Evolutionary conservation across 2,329 filamentous ascomycete species (phyloP).

Genomic region (Claviceps spartinae): DNA sequence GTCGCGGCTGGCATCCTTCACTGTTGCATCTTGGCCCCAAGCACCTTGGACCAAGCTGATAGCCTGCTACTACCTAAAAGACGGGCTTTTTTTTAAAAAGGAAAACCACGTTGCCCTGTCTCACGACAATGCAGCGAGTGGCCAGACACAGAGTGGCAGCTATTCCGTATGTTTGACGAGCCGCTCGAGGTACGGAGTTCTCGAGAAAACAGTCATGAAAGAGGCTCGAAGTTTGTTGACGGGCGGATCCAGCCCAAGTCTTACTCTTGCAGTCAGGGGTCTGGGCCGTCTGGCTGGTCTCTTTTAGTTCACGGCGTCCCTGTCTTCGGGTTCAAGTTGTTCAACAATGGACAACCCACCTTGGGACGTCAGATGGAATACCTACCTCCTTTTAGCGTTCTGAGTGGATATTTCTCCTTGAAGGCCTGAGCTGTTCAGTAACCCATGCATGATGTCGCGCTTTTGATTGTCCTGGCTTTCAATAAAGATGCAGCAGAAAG

Average conservation of each 20-base stretch:
- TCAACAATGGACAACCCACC: not conserved
- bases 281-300: not conserved
- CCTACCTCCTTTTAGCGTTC: not conserved
- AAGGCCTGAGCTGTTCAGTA: not conserved
- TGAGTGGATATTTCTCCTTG: not conserved
- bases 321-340: not conserved
- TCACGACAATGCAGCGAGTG: too few relatives aligned
- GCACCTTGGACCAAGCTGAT: too few relatives aligned
- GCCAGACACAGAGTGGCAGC: too few relatives aligned
- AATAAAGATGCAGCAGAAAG: not conserved
- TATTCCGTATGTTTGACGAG: too few relatives aligned
- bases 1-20: too few relatives aligned
- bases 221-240: not conserved
- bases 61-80: too few relatives aligned
- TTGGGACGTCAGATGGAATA: not conserved
- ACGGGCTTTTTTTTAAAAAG: too few relatives aligned
- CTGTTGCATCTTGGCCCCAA: too few relatives aligned
- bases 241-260: not conserved
- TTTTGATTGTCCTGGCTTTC: constrained; percentile 1
- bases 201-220: not conserved
- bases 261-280: not conserved
- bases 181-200: too few relatives aligned
- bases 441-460: not conserved
- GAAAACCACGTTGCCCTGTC: too few relatives aligned
- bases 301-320: not conserved